Evolutionary conservation across 768 basidiomycete genomes (phyloP).

Genomic region (Fomitopsis serialis): DNA sequence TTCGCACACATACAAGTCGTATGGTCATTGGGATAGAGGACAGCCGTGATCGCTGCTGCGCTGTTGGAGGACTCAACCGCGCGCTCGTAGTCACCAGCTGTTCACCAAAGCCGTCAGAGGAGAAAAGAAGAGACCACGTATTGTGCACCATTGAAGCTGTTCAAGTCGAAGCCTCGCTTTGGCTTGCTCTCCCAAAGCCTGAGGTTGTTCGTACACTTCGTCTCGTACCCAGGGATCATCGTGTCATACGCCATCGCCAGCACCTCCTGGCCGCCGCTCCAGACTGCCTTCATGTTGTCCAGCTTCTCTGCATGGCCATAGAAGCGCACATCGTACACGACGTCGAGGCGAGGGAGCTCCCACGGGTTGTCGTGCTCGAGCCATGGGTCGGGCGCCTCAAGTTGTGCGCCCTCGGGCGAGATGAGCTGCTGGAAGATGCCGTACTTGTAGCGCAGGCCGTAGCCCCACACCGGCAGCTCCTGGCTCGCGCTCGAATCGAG

Average conservation of each 20-base stretch:
- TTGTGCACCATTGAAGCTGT: slow-evolving; percentile 82
- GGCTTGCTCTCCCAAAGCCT: slow-evolving; percentile 81
- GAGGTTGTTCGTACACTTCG: slow-evolving; percentile 86
- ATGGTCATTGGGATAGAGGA: slow-evolving; percentile 95
- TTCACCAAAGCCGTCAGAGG: neutral
- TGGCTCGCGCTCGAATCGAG: slow-evolving; percentile 89
- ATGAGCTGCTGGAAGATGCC: slow-evolving; percentile 96
- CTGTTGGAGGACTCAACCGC: slow-evolving; percentile 86
- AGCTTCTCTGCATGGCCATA: slow-evolving; percentile 78
- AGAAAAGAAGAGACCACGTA: neutral
- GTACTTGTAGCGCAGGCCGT: slow-evolving; percentile 88
- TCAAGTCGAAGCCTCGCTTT: slow-evolving; percentile 88
- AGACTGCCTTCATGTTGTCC: slow-evolving; percentile 55
- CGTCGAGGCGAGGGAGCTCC: slow-evolving; percentile 85
- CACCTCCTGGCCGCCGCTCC: slow-evolving; percentile 92
- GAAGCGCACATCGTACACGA: slow-evolving; percentile 82
- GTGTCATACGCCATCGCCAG: slow-evolving; percentile 92
- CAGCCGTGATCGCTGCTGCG: slow-evolving; percentile 90
- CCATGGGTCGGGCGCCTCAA: slow-evolving; percentile 94
- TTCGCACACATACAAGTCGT: slow-evolving; percentile 36
- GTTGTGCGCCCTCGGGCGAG: slow-evolving; percentile 72
- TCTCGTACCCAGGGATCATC: slow-evolving; percentile 87
- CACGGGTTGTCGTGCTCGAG: slow-evolving; percentile 83
- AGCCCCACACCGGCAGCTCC: slow-evolving; percentile 93
- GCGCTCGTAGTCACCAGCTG: slow-evolving; percentile 89